Conservation (phyloP, 768 basidiomycete genomes). For the Obba rivulosa region DNA sequence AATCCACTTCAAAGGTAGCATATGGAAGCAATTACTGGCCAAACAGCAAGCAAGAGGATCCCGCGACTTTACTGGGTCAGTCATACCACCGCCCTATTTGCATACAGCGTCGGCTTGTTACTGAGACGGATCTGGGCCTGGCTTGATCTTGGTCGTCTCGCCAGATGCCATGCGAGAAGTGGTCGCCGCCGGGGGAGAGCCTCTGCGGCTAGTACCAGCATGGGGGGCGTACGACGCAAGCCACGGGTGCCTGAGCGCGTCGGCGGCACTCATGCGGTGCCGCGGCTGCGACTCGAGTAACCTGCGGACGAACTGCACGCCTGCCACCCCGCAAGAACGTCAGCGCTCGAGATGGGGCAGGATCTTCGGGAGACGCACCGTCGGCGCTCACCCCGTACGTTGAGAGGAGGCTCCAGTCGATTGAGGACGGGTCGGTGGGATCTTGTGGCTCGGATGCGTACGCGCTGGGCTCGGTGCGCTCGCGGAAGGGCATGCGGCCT, state of each 20-base stretch:
- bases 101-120: too few species aligned
- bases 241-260: neutral
- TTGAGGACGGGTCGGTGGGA: neutral
- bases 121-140: too few species aligned
- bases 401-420: neutral
- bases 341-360: neutral
- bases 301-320: neutral
- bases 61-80: too few species aligned
- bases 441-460: neutral
- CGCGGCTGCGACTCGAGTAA: neutral
- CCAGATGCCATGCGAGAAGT: constrained; percentile 24
- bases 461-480: neutral
- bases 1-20: too few species aligned
- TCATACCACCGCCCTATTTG: too few species aligned
- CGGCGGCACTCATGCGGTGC: neutral
- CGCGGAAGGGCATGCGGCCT: neutral
- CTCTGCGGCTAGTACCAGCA: too few species aligned
- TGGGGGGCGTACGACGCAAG: neutral
- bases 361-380: neutral
- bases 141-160: constrained; percentile 10
- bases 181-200: constrained; percentile 1
- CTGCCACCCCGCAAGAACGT: neutral
- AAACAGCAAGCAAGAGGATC: too few species aligned
- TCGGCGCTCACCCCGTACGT: neutral
- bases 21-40: too few species aligned